phyloP scores from a whole-genome alignment of 371 early-diverging fungal species.

The Funneliformis caledonium region DNA sequence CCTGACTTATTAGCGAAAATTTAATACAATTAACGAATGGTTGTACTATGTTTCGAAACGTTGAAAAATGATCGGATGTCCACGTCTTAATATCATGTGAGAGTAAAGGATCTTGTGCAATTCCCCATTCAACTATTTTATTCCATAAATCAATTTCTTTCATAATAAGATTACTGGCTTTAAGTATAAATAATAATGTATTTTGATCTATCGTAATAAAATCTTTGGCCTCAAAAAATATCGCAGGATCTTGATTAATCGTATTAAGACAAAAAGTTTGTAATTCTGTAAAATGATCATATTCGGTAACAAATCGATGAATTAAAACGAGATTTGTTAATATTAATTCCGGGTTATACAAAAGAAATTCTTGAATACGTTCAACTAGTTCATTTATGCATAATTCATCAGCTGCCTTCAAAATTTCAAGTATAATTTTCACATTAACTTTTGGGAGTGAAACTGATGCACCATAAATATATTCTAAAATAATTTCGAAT shows the following conservation, averaged over 20 bases:
- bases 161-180: conserved; percentile 5
- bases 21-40: conserved; percentile 6
- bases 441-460: not conserved
- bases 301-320: not conserved
- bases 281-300: not conserved
- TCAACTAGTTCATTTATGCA: conserved; percentile 7
- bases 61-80: conserved; percentile 4
- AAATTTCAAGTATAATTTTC: not conserved
- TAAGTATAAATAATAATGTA: not conserved
- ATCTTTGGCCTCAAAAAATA: conserved; percentile 16
- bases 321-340: not conserved
- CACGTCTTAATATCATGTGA: not conserved
- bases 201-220: conserved; percentile 13
- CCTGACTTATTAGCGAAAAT: not conserved
- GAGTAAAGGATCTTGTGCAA: not conserved
- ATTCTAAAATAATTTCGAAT: conserved; percentile 37
- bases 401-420: conserved; percentile 23
- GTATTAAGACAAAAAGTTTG: conserved; percentile 20
- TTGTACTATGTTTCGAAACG: not conserved
- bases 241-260: conserved; percentile 15
- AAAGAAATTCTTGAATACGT: conserved; percentile 10
- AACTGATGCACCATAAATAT: not conserved
- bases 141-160: conserved; percentile 36
- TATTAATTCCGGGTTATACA: conserved; percentile 3
- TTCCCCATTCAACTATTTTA: conserved; percentile 34